Evolutionary conservation across 2,329 filamentous ascomycete genomes (phyloP), one percentile per base, ranked within the genome.

Genomic region (Alternaria triticimaculans): DNA sequence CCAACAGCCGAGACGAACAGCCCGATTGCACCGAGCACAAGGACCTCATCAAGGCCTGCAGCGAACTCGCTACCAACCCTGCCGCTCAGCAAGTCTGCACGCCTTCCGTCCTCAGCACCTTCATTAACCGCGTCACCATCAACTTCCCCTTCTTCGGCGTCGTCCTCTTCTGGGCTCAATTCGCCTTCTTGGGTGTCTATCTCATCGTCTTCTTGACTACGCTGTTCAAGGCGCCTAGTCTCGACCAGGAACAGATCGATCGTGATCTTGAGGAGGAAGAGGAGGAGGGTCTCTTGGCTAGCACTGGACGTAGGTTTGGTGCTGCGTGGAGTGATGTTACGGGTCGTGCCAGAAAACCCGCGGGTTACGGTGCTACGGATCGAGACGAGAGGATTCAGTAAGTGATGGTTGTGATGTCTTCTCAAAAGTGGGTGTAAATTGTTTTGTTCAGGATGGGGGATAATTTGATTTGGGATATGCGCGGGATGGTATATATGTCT

Each of bases 111-210:
- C 92, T 94, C 78, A 96, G 92, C 63, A 97, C 93, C 0, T 97
- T 99, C 81, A 85, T 99, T 68, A 97, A 98, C 80, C 90, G 94
- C 48, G 88, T 97, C 64, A 94, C 92, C 21, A 87, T 97, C 75
- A 97, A 96, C 77, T 99, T 96, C 86, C 94, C 96, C 6, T 93
- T 97, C 77, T 97, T 99, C 75, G 96, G 96, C 11, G 89, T 91
- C 11, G 83, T 98, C n/a, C 88, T 93, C 70, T 99, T 98, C 80
- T 99, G 94, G 94, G 92, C 94, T 0, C 96, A 99, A 75, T 98
- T 97, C 76, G 92, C 87, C 12, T 98, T 99, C 82, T 82, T 99
- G 46, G 91, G 83, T 23, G 80, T 97, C 20, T 97, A 97, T 80
- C 80, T 97, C 10, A 82, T 97, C 58, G 90, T 97, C 12, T 92